A percentile compares a stretch with the other conserved stretches of the same genome.
phyloP scores from a whole-genome alignment of 208 protist species.

The Trypanosomatidae sp. region DNA sequence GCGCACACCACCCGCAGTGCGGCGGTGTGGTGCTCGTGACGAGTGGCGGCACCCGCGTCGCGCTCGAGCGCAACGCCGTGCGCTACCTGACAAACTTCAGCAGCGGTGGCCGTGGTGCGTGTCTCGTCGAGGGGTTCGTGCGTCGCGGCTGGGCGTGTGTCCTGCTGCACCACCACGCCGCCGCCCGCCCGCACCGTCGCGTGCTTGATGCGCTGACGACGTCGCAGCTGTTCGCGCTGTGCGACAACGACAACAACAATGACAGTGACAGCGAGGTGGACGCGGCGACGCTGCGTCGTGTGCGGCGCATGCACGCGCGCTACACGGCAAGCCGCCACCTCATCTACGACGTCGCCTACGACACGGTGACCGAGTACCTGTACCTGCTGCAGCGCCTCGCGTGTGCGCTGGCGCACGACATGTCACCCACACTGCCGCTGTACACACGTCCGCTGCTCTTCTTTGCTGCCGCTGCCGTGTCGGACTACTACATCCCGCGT shows the following conservation, averaged over 20 bases:
- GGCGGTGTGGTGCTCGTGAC: constrained; percentile 61
- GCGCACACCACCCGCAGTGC: constrained; percentile 5
- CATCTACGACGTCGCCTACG: constrained; percentile 40
- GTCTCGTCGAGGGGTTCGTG: constrained; percentile 33
- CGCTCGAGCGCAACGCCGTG: constrained; percentile 74
- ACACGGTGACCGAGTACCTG: constrained; percentile 71
- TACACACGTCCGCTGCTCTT: constrained; percentile 34
- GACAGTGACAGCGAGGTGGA: too few relatives aligned
- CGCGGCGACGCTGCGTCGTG: constrained; percentile 2
- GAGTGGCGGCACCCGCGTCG: constrained; percentile 62
- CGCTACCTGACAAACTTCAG: constrained; percentile 82
- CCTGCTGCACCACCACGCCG: constrained; percentile 38
- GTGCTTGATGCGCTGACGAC: constrained; percentile 27
- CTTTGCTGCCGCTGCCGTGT: constrained; percentile 65
- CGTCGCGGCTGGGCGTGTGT: constrained; percentile 59
- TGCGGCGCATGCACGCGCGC: constrained; percentile 5
- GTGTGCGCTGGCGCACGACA: constrained; percentile 12
- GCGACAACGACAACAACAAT: background rate
- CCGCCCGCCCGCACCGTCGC: constrained; percentile 43
- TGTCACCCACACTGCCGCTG: constrained; percentile 4
- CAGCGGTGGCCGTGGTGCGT: constrained; percentile 60
- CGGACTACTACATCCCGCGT: constrained; percentile 74
- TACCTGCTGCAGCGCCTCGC: constrained; percentile 43
- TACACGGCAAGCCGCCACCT: constrained; percentile 20
- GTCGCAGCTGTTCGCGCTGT: constrained; percentile 22